phyloP scores from a whole-genome alignment of 768 basidiomycete genomes.

The Suillus tomentosus region DNA sequence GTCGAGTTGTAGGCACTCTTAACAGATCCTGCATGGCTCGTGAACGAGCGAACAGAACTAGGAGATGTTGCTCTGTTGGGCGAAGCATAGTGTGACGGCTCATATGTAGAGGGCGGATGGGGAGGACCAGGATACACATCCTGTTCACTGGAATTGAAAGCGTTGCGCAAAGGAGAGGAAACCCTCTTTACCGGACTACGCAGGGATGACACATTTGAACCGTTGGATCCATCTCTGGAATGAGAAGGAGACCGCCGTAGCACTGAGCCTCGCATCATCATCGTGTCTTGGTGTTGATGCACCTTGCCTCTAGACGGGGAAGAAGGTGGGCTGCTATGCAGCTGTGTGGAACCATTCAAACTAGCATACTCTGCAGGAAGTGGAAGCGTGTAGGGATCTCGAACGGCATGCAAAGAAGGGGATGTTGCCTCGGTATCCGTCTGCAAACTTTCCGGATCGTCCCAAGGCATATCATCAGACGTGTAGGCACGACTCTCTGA shows the following conservation, averaged over 20 bases:
- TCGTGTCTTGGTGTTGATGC: conserved; percentile 12
- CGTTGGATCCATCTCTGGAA: conserved; percentile 14
- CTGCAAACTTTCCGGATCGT: conserved; percentile 16
- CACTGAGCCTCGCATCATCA: conserved; percentile 1
- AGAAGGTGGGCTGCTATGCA: neutral
- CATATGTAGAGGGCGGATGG: conserved; percentile 1
- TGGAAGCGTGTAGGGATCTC: conserved; percentile 1
- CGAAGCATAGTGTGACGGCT: conserved; percentile 8
- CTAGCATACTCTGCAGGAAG: neutral
- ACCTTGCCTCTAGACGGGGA: conserved; percentile 10
- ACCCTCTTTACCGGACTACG: conserved; percentile 18
- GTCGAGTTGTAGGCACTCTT: conserved; percentile 15
- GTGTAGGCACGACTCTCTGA: conserved; percentile 12
- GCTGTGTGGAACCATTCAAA: neutral
- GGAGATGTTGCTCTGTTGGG: conserved; percentile 27
- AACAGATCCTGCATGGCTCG: conserved; percentile 18
- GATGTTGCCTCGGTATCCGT: neutral
- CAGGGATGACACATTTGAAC: conserved; percentile 15
- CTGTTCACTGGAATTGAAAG: conserved; percentile 11
- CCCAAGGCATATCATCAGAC: conserved; percentile 22
- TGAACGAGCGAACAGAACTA: conserved; percentile 25
- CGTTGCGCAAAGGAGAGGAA: conserved; percentile 19
- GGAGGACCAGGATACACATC: conserved; percentile 3
- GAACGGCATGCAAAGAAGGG: neutral
- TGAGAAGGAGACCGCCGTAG: conserved; percentile 15